Conservation (phyloP, 2,329 filamentous ascomycete genomes). For the Hypoxylon sp. region DNA sequence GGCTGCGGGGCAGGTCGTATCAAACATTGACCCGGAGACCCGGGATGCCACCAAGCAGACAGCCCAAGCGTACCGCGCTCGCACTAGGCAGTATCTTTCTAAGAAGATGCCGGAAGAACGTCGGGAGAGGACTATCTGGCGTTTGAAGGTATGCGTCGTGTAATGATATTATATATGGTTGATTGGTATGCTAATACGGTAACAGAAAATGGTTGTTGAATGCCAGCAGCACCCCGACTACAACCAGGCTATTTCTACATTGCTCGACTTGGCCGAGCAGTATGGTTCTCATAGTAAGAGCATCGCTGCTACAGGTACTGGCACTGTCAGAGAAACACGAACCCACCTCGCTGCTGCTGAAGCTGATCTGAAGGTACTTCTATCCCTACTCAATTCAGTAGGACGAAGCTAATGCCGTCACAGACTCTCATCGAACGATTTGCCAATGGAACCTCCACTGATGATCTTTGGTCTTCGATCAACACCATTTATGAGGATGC, state of each 20-base stretch:
- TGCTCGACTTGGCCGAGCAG: conserved; percentile 86
- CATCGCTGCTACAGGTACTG: conserved; percentile 74
- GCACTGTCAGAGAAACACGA: conserved; percentile 81
- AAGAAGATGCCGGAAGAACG: conserved; percentile 94
- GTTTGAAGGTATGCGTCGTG: conserved; percentile 71
- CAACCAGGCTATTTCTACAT: conserved; percentile 88
- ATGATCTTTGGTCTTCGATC: conserved; percentile 88
- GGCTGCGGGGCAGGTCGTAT: conserved; percentile 69
- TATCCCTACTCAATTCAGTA: neutral
- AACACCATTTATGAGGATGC: conserved; percentile 89
- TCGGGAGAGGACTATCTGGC: conserved; percentile 91
- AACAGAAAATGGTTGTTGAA: conserved; percentile 94
- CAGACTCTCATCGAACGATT: conserved; percentile 93
- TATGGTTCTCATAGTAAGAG: conserved; percentile 83
- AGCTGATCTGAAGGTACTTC: conserved; percentile 78
- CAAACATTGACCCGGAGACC: conserved; percentile 75
- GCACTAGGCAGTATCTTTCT: conserved; percentile 79
- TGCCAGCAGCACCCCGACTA: conserved; percentile 97
- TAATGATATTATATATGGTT: conserved; percentile 2
- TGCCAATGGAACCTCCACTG: conserved; percentile 91
- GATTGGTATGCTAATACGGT: conserved; percentile 52
- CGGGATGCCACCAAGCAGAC: conserved; percentile 63
- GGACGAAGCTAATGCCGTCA: conserved; percentile 58
- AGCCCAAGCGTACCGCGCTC: conserved; percentile 57
- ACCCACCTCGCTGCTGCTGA: conserved; percentile 79